These are phyloP conservation scores for Trametes cingulata DNA, from an alignment of 768 basidiomycete species.

Conservation along the genomic window DNA sequence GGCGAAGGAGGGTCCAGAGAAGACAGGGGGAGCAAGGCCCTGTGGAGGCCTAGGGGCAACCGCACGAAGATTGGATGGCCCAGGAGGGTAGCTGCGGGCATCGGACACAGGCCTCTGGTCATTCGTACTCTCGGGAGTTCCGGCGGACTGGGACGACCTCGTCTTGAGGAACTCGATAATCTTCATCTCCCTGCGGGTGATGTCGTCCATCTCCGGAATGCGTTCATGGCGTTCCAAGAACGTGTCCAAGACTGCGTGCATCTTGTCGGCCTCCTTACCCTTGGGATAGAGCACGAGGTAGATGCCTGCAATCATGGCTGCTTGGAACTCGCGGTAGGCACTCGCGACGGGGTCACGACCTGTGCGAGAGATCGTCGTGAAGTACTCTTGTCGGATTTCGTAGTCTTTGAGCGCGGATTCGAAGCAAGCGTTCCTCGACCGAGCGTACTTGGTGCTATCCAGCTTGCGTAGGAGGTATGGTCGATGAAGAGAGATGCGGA, in stretches of 20 bases:
- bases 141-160: slow-evolving; percentile 58
- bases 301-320: slow-evolving; percentile 87
- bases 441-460: slow-evolving; percentile 75
- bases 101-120: slow-evolving; percentile 16
- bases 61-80: slow-evolving; percentile 3
- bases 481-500: slow-evolving; percentile 80
- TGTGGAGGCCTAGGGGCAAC: slow-evolving; percentile 6
- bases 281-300: slow-evolving; percentile 80
- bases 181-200: slow-evolving; percentile 78
- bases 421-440: slow-evolving; percentile 85
- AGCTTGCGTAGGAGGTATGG: slow-evolving; percentile 85
- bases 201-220: slow-evolving; percentile 72
- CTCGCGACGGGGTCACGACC: slow-evolving; percentile 72
- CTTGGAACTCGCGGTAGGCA: slow-evolving; percentile 85
- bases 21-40: slow-evolving; percentile 22
- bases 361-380: slow-evolving; percentile 60
- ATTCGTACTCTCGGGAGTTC: slow-evolving; percentile 25
- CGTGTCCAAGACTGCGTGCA: slow-evolving; percentile 78
- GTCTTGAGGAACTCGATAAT: slow-evolving; percentile 81
- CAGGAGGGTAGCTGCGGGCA: slow-evolving; percentile 7
- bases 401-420: slow-evolving; percentile 90
- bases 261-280: slow-evolving; percentile 63
- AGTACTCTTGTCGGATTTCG: slow-evolving; percentile 70
- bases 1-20: slow-evolving; percentile 25
- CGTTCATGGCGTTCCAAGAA: slow-evolving; percentile 70